Evolutionary conservation across 305 asterid genomes (phyloP).

Genomic region (Solanum aculeatissimum): DNA sequence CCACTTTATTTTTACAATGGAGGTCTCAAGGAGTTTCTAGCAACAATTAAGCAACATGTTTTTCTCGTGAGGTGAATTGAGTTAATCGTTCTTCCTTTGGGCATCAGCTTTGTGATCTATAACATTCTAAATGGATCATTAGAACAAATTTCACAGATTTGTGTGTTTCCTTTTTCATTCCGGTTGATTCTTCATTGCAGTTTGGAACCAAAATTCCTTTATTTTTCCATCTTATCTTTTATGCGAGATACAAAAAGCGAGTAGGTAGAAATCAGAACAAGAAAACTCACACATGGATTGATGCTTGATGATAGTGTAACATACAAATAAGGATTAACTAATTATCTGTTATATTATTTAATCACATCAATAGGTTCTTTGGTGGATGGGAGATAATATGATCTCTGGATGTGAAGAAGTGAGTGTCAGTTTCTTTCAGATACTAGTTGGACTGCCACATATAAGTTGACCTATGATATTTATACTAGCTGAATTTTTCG

Average conservation of each 20-base stretch:
- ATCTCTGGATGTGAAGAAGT: neutral
- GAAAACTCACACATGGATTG: neutral
- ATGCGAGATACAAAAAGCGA: neutral
- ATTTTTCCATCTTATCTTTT: neutral
- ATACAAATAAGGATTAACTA: neutral
- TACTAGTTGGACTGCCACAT: neutral
- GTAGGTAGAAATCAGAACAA: neutral
- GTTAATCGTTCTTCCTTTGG: conserved; percentile 8
- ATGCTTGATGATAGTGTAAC: neutral
- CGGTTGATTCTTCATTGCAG: neutral
- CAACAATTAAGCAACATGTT: conserved; percentile 62
- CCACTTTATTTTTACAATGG: conserved; percentile 83
- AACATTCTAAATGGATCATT: neutral
- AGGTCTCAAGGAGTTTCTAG: conserved; percentile 70
- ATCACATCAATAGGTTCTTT: neutral
- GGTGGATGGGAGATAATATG: neutral
- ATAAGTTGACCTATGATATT: neutral
- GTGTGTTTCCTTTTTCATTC: neutral
- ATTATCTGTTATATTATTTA: neutral
- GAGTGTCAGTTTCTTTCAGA: neutral
- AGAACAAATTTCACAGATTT: neutral
- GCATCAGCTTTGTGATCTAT: neutral
- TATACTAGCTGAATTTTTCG: neutral
- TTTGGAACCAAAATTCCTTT: neutral
- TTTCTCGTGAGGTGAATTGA: conserved; percentile 53